Evolutionary conservation across 2,329 filamentous ascomycete genomes (phyloP), one percentile per base, ranked within the genome.

Genomic region (Arachnomyces sp.): DNA sequence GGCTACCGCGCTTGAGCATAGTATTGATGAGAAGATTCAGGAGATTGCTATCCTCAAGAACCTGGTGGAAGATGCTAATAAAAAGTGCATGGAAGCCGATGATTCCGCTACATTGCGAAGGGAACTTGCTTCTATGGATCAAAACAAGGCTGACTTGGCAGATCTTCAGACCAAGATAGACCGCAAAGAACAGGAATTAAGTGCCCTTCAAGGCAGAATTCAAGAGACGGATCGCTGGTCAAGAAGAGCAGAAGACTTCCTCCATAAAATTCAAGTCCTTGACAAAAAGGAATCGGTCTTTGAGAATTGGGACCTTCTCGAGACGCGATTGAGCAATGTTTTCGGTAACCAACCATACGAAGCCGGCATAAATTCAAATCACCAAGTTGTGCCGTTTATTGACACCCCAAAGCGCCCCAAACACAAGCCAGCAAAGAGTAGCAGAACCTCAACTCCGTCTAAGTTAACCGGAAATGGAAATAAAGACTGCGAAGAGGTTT

Each of bases 21-120:
- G 42, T 8, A 41, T 60, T 13, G 45, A 55, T 14, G 44, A 52
- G 25, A 50, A 54, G 5, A 46, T 54, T 7, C 51, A 59, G 28
- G 51, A 52, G 7, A 51, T 56, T 28, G 40, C 50, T 18, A 52
- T 61, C 30, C 44, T 66, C 5, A 43, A 56, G 11, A 45, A 49
- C 8, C 40, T 49, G 18, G 17, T 51, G n/a, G 39, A 42, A n/a
- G 34, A 47, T 5, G 21, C 21, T 25, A 25, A 25, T 25, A 25
- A 25, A 25, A 25, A 5, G 5, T 9, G 21, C 21, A 25, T 9
- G 28, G 34, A 40, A 33, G 45, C 43, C 28, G 42, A 48, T 7
- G 50, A 54, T 30, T 48, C 52, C 16, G 33, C 37, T 14, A 44
- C 39, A 15, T 38, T 47, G 35, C 53, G 53, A 2, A 41, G 57